Base-by-base conservation (phyloP, 1,284 basidiomycete species). In the Apiotrichum veenhuisii region DNA sequence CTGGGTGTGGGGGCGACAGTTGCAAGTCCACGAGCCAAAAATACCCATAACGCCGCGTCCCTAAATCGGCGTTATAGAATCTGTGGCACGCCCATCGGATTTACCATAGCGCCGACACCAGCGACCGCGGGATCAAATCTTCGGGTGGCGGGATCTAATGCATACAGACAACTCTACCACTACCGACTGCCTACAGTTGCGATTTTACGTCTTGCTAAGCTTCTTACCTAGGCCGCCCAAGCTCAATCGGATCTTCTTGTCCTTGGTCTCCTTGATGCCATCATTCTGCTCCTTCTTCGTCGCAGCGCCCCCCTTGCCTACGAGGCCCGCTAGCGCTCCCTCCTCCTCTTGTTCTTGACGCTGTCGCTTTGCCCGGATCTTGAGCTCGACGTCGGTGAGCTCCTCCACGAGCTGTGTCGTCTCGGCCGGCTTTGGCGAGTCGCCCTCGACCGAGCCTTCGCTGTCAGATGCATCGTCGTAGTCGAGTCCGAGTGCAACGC, bases 351-450 rank as follows among this genome's bases (percentile, higher is more conserved):
- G 84, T 12, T 82, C 83, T 67, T 77, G 71, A 41, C 89, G 80
- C 65, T 84, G 80, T 51, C 89, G 82, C 75, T 91, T 91, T 68
- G 87, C 86, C 8, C 85, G 80, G 53, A 84, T 71, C 54, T 71
- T 71, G 53, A 78, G 69, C 59, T 79, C 74, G 58, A 81, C 68
- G 40, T 74, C 80, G 15, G 76, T 78, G 40, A 79, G 57, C 64
- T 71, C 69, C 27, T 70, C 67, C 43, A 67, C 71, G 40, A 68
- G 42, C 23, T 67, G 50, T 17, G 53, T 57, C 18, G 57, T 59
- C 9, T 61, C 60, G 48, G 37, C 22, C 15, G 30, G n/a, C 20
- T 55, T 53, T 14, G 68, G 66, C 4, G 61, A 65, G 40, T 62
- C 57, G 5, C 55, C 72, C 11, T 59, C 56, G 12, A 48, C 40